Percentiles rank a stretch among this genome's conserved stretches.
Conservation (phyloP, 2,329 filamentous ascomycete species). For the Ophiognomonia clavigignenti-juglandacearum region DNA sequence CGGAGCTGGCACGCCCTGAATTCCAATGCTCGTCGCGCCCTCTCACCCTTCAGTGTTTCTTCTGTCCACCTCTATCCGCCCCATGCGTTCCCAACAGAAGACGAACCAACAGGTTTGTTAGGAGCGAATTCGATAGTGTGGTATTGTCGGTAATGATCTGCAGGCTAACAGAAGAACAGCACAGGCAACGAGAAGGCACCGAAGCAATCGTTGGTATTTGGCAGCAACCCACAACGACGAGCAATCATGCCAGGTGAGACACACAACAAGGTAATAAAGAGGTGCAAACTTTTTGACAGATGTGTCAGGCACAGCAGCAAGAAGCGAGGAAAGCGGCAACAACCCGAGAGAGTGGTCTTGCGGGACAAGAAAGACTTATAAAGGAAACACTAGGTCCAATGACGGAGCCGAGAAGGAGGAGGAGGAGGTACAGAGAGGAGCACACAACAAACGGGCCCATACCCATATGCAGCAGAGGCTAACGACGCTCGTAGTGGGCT, state of each 20-base stretch:
- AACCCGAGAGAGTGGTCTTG: neutral
- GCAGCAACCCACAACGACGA: neutral
- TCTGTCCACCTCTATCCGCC: neutral
- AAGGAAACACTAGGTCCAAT: constrained; percentile 1
- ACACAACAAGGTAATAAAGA: neutral
- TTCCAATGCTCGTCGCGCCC: neutral
- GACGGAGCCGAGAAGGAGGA: neutral
- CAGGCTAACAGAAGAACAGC: neutral
- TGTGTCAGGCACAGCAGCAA: neutral
- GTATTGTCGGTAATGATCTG: neutral
- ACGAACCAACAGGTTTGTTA: neutral
- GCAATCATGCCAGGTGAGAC: constrained; percentile 2
- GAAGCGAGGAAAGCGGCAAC: neutral
- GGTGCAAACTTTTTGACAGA: neutral
- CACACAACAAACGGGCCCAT: constrained; percentile 18
- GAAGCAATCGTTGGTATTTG: neutral
- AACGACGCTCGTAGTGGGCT: constrained; percentile 3
- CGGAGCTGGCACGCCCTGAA: neutral
- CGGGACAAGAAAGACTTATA: constrained; percentile 8
- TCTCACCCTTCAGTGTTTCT: neutral
- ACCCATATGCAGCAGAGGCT: constrained; percentile 16
- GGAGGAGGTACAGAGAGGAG: constrained; percentile 20
- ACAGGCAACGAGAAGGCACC: neutral
- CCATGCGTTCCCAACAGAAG: neutral
- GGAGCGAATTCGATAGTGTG: neutral